phyloP scores from a whole-genome alignment of 1,139 yeast species.

The Zygoascus meyerae region DNA sequence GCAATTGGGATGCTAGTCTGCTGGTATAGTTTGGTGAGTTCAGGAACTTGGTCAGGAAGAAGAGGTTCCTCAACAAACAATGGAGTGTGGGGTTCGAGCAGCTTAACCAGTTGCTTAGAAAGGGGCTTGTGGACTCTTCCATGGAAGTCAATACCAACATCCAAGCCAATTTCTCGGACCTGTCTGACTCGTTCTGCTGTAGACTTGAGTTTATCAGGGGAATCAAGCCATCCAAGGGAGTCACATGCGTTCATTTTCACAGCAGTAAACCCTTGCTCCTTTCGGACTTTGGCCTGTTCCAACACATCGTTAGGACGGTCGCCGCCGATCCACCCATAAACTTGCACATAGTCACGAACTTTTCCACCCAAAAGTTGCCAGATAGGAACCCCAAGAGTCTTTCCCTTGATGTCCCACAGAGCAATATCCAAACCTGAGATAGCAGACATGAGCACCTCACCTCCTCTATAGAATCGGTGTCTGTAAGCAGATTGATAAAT shows the following conservation, averaged over 20 bases:
- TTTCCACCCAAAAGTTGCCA: conserved; percentile 30
- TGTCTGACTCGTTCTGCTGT: conserved; percentile 26
- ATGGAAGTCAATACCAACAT: conserved; percentile 31
- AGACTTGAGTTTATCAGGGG: conserved; percentile 25
- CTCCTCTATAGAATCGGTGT: conserved; percentile 32
- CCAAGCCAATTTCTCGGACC: conserved; percentile 27
- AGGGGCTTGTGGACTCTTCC: conserved; percentile 31
- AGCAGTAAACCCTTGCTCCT: conserved; percentile 31
- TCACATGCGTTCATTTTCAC: conserved; percentile 33
- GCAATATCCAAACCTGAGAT: conserved; percentile 32
- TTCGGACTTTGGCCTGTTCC: conserved; percentile 27
- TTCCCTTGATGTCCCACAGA: conserved; percentile 33
- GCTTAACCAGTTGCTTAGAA: conserved; percentile 29
- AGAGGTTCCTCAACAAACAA: conserved; percentile 33
- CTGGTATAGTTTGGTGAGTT: conserved; percentile 23
- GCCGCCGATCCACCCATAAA: conserved; percentile 35
- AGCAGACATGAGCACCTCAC: conserved; percentile 32
- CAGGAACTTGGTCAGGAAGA: conserved; percentile 31
- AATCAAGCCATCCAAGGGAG: conserved; percentile 29
- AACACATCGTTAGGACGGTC: conserved; percentile 30
- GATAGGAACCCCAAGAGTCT: conserved; percentile 31
- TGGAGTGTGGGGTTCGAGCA: conserved; percentile 29
- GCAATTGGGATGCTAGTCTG: conserved; percentile 32
- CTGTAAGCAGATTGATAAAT: conserved; percentile 31
- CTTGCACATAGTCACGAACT: conserved; percentile 29